These are phyloP conservation scores for Cronartium quercuum DNA, from an alignment of 1,284 basidiomycete genomes.

Conservation along the genomic window DNA sequence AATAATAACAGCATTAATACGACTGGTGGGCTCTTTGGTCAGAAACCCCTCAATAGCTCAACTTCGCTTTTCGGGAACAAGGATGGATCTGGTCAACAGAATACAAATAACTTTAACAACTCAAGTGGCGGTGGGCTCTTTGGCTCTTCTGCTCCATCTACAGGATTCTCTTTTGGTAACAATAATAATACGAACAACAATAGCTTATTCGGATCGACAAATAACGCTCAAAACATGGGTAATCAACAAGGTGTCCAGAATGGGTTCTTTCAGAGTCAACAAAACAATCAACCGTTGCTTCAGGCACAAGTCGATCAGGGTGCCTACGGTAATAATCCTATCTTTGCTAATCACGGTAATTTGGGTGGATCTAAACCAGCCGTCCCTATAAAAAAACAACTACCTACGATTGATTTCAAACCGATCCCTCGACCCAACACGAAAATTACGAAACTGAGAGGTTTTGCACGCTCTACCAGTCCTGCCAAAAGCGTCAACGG, in stretches of 20 bases:
- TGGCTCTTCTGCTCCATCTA: conserved; percentile 29
- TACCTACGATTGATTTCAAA: conserved; percentile 36
- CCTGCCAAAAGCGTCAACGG: conserved; percentile 24
- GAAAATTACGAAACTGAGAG: conserved; percentile 34
- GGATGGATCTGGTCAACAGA: conserved; percentile 5
- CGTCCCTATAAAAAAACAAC: conserved; percentile 34
- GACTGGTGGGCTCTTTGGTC: conserved; percentile 53
- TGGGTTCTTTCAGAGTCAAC: conserved; percentile 35
- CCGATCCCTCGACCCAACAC: conserved; percentile 36
- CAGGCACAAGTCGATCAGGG: conserved; percentile 78
- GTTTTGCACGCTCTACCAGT: conserved; percentile 33
- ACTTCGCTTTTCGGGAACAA: conserved; percentile 39
- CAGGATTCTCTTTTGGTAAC: conserved; percentile 18
- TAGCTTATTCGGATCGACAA: conserved; percentile 41
- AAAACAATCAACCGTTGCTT: conserved; percentile 51
- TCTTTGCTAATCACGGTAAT: conserved; percentile 50
- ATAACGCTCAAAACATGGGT: conserved; percentile 3
- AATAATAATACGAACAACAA: conserved; percentile 36
- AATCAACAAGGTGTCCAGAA: conserved; percentile 20
- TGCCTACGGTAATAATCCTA: conserved; percentile 72
- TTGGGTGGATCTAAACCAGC: conserved; percentile 28
- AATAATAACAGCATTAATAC: conserved; percentile 48
- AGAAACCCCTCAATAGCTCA: conserved; percentile 43
- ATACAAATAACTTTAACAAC: conserved; percentile 47
- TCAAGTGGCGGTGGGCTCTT: conserved; percentile 46